Conservation (phyloP, 768 basidiomycete species). For the Glaciozyma antarctica region DNA sequence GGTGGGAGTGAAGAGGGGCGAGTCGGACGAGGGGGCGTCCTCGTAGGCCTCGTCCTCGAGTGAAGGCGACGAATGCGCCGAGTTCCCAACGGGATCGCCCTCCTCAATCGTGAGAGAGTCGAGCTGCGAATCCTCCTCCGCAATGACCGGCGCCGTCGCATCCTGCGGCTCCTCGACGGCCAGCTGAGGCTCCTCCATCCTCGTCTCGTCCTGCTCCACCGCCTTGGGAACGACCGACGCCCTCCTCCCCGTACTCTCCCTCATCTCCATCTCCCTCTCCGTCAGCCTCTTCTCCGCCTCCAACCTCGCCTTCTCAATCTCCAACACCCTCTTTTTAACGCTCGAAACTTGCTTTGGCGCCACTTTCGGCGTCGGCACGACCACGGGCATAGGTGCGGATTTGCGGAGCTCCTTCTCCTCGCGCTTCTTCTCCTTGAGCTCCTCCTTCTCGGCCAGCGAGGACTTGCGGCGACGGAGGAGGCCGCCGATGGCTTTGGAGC, state of each 20-base stretch:
- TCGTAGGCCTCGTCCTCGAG: no score
- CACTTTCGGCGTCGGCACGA: background rate
- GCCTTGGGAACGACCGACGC: background rate
- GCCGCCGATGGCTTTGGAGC: conserved; percentile 1
- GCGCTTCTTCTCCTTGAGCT: conserved; percentile 7
- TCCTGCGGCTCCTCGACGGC: no score
- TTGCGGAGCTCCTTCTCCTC: background rate
- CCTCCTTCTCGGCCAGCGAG: background rate
- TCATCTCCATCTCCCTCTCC: background rate
- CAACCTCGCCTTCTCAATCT: conserved; percentile 19
- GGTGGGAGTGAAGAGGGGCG: no score
- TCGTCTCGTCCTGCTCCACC: background rate
- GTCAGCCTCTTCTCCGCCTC: background rate
- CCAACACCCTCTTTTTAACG: conserved; percentile 25
- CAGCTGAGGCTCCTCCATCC: background rate
- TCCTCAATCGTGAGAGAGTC: no score
- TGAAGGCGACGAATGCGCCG: no score
- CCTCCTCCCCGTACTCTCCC: no score
- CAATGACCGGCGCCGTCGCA: no score
- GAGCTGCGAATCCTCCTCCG: no score
- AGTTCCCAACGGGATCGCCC: no score
- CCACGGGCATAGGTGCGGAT: background rate
- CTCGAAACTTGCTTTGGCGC: background rate
- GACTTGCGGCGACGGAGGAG: conserved; percentile 14
- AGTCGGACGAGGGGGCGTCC: no score